Evolutionary conservation across 1,284 basidiomycete genomes (phyloP).

Genomic region (Boletellus dicymbophilus): DNA sequence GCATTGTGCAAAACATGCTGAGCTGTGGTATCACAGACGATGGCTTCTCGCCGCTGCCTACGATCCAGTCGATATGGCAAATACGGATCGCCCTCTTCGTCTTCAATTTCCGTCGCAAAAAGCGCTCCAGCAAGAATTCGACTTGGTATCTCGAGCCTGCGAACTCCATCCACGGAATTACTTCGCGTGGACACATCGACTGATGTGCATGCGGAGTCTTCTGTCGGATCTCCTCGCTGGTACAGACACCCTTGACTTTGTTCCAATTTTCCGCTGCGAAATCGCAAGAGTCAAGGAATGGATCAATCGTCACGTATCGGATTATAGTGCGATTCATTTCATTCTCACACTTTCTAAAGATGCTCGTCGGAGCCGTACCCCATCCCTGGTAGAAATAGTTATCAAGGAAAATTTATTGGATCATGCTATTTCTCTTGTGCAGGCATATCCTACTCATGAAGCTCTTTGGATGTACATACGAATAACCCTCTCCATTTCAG

Average conservation of each 20-base stretch:
- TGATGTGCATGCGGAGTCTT: conserved; percentile 39
- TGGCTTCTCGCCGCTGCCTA: conserved; percentile 50
- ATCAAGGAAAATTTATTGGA: conserved; percentile 7
- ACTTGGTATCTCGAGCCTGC: conserved; percentile 46
- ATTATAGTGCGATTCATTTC: conserved; percentile 63
- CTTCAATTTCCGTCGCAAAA: conserved; percentile 26
- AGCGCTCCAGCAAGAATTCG: conserved; percentile 45
- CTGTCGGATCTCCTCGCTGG: conserved; percentile 9
- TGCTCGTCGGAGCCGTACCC: conserved; percentile 4
- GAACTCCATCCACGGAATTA: conserved; percentile 68
- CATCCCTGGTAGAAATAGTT: conserved; percentile 1
- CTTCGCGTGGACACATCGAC: conserved; percentile 64
- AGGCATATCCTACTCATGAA: conserved; percentile 53
- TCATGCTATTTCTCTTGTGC: conserved; percentile 51
- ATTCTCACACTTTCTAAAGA: conserved; percentile 36
- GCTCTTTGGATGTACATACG: conserved; percentile 57
- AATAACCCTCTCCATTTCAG: conserved; percentile 2
- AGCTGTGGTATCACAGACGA: conserved; percentile 66
- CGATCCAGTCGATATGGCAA: not conserved
- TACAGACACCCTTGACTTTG: conserved; percentile 21
- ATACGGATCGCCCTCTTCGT: not conserved
- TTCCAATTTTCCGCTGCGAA: conserved; percentile 40
- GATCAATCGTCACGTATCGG: conserved; percentile 62
- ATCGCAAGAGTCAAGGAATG: conserved; percentile 41
- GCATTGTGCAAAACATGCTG: conserved; percentile 60